Conservation (phyloP, 2,329 filamentous ascomycete genomes). For the Aspergillus sp. region DNA sequence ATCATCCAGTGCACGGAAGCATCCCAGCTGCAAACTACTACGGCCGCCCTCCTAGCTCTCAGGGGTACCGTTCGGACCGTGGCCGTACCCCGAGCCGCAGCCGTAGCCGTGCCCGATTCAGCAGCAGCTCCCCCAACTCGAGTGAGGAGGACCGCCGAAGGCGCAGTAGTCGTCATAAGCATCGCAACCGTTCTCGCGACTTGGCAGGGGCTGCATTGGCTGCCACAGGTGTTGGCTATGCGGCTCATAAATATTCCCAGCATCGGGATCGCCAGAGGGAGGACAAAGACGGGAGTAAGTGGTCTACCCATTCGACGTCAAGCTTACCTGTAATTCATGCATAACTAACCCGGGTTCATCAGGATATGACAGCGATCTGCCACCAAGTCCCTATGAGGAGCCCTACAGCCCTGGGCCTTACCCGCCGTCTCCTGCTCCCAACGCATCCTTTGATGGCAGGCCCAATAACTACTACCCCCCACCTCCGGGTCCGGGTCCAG, state of each 20-base stretch:
- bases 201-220: constrained; percentile 57
- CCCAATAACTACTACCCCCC: constrained; percentile 45
- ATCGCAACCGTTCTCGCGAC: constrained; percentile 42
- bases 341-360: constrained; percentile 15
- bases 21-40: constrained; percentile 49
- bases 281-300: constrained; percentile 52
- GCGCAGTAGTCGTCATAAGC: constrained; percentile 31
- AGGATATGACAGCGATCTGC: constrained; percentile 30
- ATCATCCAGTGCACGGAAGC: constrained; percentile 61
- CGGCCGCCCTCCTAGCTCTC: constrained; percentile 39
- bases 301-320: background rate
- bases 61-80: constrained; percentile 41
- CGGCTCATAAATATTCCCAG: constrained; percentile 58
- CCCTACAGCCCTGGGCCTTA: constrained; percentile 41
- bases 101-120: constrained; percentile 36
- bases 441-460: constrained; percentile 36
- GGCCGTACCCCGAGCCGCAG: constrained; percentile 50
- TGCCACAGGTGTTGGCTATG: constrained; percentile 57
- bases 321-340: background rate
- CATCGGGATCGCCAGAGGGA: constrained; percentile 57
- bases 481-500: constrained; percentile 35
- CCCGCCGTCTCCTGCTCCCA: constrained; percentile 33
- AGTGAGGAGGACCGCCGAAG: constrained; percentile 31
- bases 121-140: constrained; percentile 38
- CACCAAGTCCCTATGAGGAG: constrained; percentile 43